Conservation (phyloP, 768 basidiomycete genomes). For the Asterophora lycoperdoides region DNA sequence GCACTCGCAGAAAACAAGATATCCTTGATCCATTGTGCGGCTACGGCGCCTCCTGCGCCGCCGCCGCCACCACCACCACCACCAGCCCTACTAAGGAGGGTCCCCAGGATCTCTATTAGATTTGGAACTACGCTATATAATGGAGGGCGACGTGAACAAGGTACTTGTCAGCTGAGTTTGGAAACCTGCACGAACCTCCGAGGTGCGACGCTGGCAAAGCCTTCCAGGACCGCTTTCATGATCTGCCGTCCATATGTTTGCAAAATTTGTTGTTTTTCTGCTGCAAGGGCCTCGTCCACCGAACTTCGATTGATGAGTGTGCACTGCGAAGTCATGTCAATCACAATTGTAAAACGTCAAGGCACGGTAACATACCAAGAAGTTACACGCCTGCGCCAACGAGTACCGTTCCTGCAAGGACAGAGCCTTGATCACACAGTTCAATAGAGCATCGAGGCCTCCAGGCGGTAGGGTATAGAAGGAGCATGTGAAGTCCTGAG, state of each 20-base stretch:
- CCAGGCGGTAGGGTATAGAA: conserved; percentile 57
- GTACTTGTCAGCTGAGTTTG: too few relatives aligned
- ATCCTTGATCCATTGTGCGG: conserved; percentile 66
- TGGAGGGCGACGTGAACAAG: too few relatives aligned
- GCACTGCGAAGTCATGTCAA: conserved; percentile 35
- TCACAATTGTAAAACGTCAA: background rate
- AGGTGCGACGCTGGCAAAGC: conserved; percentile 83
- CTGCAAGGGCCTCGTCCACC: conserved; percentile 54
- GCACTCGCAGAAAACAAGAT: conserved; percentile 60
- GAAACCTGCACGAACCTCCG: conserved; percentile 28
- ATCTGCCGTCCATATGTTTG: conserved; percentile 60
- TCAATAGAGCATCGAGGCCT: conserved; percentile 59
- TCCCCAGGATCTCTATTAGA: conserved; percentile 76
- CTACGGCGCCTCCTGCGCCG: conserved; percentile 26
- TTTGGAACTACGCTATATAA: conserved; percentile 65
- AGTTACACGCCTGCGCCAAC: conserved; percentile 74
- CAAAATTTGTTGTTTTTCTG: conserved; percentile 38
- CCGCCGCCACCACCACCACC: conserved; percentile 20
- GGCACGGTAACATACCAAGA: conserved; percentile 54
- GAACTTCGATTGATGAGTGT: conserved; percentile 66
- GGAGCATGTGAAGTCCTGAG: conserved; percentile 49
- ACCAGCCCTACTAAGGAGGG: conserved; percentile 50
- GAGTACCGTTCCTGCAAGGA: conserved; percentile 76
- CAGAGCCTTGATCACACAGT: conserved; percentile 59
- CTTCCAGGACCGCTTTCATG: conserved; percentile 68